Conservation (phyloP, 2,329 filamentous ascomycete genomes). For the Monascus ruber region DNA sequence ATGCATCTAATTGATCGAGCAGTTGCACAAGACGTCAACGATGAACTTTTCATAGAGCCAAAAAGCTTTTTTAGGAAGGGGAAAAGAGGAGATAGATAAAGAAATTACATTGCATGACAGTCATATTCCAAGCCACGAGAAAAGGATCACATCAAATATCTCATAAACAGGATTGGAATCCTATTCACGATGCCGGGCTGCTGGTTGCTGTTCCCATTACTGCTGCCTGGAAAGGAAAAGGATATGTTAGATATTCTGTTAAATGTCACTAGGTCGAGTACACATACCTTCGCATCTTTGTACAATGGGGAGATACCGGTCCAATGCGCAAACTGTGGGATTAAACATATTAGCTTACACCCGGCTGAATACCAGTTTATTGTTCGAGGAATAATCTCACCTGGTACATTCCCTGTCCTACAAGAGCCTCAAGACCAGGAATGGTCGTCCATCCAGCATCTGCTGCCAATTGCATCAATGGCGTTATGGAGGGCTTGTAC, state of each 20-base stretch:
- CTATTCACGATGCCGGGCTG: background rate
- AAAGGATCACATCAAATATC: no score
- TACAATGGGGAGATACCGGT: slow-evolving; percentile 69
- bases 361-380: slow-evolving; percentile 10
- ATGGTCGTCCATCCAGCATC: slow-evolving; percentile 72
- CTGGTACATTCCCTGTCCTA: slow-evolving; percentile 76
- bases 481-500: slow-evolving; percentile 77
- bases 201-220: slow-evolving; percentile 13
- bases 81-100: no score
- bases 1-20: no score
- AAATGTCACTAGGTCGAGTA: background rate
- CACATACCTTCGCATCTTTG: slow-evolving; percentile 50
- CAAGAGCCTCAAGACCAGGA: slow-evolving; percentile 76
- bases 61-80: no score
- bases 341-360: slow-evolving; percentile 2
- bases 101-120: no score
- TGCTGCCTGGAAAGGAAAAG: slow-evolving; percentile 10
- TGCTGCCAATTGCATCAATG: slow-evolving; percentile 72
- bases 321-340: slow-evolving; percentile 63
- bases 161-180: no score
- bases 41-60: no score
- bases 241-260: background rate
- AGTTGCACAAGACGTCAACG: no score
- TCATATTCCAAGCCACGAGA: no score
- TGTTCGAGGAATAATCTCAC: slow-evolving; percentile 36